Evolutionary conservation across 768 basidiomycete species (phyloP).

Genomic region (Mycena indigotica): DNA sequence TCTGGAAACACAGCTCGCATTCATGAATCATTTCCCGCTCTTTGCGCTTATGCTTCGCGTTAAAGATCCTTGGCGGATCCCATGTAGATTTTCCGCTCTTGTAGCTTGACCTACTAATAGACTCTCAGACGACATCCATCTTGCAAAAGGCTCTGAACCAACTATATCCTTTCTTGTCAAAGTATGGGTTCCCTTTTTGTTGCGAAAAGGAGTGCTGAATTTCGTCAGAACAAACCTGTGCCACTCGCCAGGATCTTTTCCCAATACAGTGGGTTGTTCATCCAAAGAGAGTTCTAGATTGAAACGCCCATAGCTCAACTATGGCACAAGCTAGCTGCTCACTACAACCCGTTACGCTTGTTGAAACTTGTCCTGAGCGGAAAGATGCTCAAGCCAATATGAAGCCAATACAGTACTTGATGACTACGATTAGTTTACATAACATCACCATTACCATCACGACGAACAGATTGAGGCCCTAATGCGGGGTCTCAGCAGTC

Average conservation of each 20-base stretch:
- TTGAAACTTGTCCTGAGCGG: constrained; percentile 52
- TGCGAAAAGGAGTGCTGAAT: neutral
- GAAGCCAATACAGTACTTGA: too few species aligned
- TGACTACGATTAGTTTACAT: too few species aligned
- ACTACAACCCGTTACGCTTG: constrained; percentile 63
- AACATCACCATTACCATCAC: too few species aligned
- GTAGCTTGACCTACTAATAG: neutral
- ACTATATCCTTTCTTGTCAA: constrained; percentile 34
- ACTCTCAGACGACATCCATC: constrained; percentile 35
- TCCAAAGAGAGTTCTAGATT: neutral
- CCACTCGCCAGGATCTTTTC: constrained; percentile 54
- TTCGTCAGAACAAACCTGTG: constrained; percentile 53
- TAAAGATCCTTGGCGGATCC: constrained; percentile 83
- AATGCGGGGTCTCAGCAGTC: neutral
- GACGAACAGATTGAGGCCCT: too few species aligned
- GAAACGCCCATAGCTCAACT: constrained; percentile 42
- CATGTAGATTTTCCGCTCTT: constrained; percentile 52
- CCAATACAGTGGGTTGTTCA: constrained; percentile 53
- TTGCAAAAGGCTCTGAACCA: constrained; percentile 31
- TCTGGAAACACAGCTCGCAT: constrained; percentile 66
- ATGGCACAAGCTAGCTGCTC: constrained; percentile 49
- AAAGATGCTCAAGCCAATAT: constrained; percentile 51
- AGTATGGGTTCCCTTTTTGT: constrained; percentile 24
- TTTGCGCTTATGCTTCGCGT: constrained; percentile 82
- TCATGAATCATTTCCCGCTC: constrained; percentile 91